Evolutionary conservation across 805 yeast species (phyloP).

Genomic region (Lipomyces yamanashiensis): DNA sequence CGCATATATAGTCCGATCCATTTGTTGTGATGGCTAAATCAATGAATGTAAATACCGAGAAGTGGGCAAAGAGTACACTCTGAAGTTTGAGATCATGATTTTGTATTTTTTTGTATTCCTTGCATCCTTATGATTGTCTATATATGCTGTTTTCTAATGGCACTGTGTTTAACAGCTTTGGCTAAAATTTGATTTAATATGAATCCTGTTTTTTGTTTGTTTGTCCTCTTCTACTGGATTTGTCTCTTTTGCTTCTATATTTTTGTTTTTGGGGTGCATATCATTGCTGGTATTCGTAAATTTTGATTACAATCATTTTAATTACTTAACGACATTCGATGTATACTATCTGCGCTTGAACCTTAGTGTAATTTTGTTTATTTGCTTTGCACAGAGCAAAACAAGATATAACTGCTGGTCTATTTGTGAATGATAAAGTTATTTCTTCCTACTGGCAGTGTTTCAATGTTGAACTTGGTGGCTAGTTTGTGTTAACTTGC

Average conservation of each 20-base stretch:
- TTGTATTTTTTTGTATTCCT: background rate
- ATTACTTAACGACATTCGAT: background rate
- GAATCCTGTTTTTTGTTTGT: background rate
- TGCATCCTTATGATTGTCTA: background rate
- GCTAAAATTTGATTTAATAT: background rate
- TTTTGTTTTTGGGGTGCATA: background rate
- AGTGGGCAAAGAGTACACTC: slow-evolving; percentile 25
- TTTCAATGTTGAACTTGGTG: no score
- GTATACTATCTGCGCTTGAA: background rate
- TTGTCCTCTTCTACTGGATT: background rate
- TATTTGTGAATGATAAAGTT: background rate
- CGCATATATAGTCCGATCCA: slow-evolving; percentile 15
- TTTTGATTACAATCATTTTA: background rate
- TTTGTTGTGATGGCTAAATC: slow-evolving; percentile 16
- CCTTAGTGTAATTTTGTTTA: no score
- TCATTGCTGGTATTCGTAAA: background rate
- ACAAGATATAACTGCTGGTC: no score
- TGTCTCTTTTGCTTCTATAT: background rate
- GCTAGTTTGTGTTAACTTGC: no score
- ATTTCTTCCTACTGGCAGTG: no score
- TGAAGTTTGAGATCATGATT: background rate
- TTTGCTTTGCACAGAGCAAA: no score
- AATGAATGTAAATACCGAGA: slow-evolving; percentile 16
- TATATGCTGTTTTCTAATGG: background rate
- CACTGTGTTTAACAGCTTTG: background rate